A percentile compares a stretch with the other conserved stretches of the same genome.
phyloP scores from a whole-genome alignment of 257 asterid species.

The Ballota nigra region DNA sequence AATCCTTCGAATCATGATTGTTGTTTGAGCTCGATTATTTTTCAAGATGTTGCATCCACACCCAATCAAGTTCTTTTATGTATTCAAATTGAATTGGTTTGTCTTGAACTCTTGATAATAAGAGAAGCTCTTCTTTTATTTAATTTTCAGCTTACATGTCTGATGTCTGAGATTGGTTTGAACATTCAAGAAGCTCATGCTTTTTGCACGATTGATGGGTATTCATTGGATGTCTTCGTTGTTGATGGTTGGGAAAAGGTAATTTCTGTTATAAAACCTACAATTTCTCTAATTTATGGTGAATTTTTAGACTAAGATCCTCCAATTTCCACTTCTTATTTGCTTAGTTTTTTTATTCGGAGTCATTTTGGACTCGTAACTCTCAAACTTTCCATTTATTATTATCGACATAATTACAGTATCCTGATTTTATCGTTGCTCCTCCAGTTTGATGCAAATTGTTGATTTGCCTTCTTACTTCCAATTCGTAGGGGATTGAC shows the following conservation, averaged over 20 bases:
- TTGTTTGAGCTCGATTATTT: background rate
- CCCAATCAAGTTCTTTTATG: too few relatives aligned
- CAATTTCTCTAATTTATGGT: background rate
- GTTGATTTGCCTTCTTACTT: slow-evolving; percentile 20
- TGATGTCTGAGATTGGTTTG: slow-evolving; percentile 84
- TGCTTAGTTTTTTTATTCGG: too few relatives aligned
- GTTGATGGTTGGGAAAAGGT: slow-evolving; percentile 92
- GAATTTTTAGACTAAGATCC: background rate
- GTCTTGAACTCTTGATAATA: too few relatives aligned
- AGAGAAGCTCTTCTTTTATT: background rate
- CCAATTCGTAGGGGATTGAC: slow-evolving; percentile 51
- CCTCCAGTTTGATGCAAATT: slow-evolving; percentile 18
- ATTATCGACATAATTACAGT: background rate
- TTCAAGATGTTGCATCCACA: background rate
- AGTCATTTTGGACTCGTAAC: too few relatives aligned
- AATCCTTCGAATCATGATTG: background rate
- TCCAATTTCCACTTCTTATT: background rate
- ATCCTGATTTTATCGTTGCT: slow-evolving; percentile 19
- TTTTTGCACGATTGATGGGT: slow-evolving; percentile 85
- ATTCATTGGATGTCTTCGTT: slow-evolving; percentile 85
- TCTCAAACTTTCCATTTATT: background rate
- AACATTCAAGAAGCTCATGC: slow-evolving; percentile 99
- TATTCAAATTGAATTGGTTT: too few relatives aligned
- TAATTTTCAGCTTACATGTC: slow-evolving; percentile 65
- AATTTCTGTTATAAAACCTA: background rate